Evolutionary conservation across 176 grass and related monocot genomes (phyloP).

Genomic region (Canna indica): DNA sequence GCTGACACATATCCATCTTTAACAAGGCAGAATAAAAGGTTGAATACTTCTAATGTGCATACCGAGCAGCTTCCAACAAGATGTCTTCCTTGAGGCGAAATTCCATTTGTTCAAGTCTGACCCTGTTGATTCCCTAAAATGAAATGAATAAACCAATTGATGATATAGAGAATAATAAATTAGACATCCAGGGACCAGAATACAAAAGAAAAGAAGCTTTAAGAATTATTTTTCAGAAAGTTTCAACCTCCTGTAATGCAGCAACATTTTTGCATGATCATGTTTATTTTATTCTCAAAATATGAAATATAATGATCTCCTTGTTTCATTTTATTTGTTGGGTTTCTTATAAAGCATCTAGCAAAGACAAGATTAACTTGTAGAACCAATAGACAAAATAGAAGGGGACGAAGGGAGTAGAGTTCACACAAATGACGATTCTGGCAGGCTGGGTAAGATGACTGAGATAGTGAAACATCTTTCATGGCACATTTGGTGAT

Average conservation of each 20-base stretch:
- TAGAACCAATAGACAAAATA: not conserved
- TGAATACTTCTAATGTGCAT: slow-evolving; percentile 15
- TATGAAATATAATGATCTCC: not conserved
- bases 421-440: not conserved
- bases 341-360: not conserved
- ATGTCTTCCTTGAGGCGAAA: slow-evolving; percentile 98
- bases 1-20: not conserved
- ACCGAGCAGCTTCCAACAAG: slow-evolving; percentile 82
- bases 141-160: slow-evolving; percentile 19
- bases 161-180: slow-evolving; percentile 8
- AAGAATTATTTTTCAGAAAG: not conserved
- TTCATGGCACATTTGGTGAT: not conserved
- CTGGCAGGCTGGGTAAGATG: not conserved
- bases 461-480: not conserved
- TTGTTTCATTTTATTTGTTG: not conserved
- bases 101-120: slow-evolving; percentile 98
- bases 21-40: slow-evolving; percentile 9
- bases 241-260: not conserved
- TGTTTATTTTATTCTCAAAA: not conserved
- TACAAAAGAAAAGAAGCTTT: slow-evolving; percentile 1
- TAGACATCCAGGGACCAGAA: slow-evolving; percentile 1
- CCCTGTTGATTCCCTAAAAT: slow-evolving; percentile 90
- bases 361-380: not conserved
- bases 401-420: not conserved
- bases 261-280: not conserved